These are phyloP conservation scores for Buxus sempervirens DNA, from an alignment of 164 flowering plant genomes.

Conservation along the genomic window DNA sequence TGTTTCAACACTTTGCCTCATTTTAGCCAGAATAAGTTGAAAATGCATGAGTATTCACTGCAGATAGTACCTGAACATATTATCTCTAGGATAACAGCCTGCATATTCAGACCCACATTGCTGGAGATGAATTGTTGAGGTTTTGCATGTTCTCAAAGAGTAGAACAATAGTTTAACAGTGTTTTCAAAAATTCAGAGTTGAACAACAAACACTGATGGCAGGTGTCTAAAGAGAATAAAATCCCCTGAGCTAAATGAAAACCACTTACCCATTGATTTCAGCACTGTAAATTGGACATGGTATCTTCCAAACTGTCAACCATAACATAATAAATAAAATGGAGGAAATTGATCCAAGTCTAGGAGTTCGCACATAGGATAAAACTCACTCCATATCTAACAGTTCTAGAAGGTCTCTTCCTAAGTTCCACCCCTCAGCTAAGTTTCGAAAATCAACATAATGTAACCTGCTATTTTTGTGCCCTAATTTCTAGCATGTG, in stretches of 20 bases:
- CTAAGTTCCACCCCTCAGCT: not conserved
- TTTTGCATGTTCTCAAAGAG: no score
- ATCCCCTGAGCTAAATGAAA: not conserved
- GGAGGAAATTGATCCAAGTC: not conserved
- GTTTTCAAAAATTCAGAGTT: no score
- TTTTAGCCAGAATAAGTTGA: no score
- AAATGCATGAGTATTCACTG: no score
- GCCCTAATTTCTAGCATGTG: not conserved
- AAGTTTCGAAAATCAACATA: not conserved
- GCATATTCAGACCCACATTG: no score
- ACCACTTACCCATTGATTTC: not conserved
- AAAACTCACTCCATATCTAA: not conserved
- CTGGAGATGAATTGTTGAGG: no score
- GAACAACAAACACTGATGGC: no score
- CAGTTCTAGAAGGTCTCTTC: not conserved
- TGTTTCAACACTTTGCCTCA: no score
- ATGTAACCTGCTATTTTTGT: not conserved
- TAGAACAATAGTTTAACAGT: no score
- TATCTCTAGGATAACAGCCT: no score
- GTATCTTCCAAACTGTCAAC: not conserved
- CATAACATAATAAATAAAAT: no score
- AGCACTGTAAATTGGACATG: not conserved
- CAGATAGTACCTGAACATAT: no score
- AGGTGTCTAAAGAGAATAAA: not conserved
- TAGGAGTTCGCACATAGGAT: not conserved